Evolutionary conservation across 257 asterid species (phyloP).

Genomic region (Solanum peruvianum): DNA sequence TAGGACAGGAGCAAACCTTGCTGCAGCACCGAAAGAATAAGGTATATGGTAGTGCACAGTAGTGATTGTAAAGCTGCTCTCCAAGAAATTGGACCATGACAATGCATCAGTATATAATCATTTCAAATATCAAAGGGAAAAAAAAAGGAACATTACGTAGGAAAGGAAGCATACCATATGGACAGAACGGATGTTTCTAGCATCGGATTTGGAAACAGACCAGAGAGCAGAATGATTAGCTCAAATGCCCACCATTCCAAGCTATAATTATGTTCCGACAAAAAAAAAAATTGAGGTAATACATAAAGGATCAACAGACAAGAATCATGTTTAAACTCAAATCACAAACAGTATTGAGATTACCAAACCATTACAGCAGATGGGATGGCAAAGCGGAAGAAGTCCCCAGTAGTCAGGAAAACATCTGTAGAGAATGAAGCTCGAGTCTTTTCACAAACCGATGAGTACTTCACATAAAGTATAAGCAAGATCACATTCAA

Average conservation of each 20-base stretch:
- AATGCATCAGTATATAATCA: background rate
- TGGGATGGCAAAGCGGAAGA: constrained; percentile 61
- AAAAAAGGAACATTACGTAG: background rate
- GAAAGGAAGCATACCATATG: constrained; percentile 28
- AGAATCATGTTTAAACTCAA: background rate
- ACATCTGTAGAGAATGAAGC: constrained; percentile 31
- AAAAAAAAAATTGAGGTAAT: background rate
- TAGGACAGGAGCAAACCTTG: constrained; percentile 32
- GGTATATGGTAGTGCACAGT: constrained; percentile 54
- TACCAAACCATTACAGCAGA: constrained; percentile 89
- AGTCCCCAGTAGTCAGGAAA: constrained; percentile 30
- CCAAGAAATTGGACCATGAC: background rate
- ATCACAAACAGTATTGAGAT: background rate
- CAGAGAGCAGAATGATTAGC: constrained; percentile 56
- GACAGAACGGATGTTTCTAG: constrained; percentile 68
- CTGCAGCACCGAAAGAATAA: constrained; percentile 62
- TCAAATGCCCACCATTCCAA: constrained; percentile 85
- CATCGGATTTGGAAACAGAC: constrained; percentile 69
- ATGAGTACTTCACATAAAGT: constrained; percentile 46
- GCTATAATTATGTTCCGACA: constrained; percentile 8
- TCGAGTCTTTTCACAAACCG: constrained; percentile 33
- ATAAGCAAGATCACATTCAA: constrained; percentile 43
- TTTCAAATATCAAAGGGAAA: background rate
- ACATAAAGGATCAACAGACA: background rate
- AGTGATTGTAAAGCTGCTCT: constrained; percentile 48